These are phyloP conservation scores for Sporisorium exsertum DNA, from an alignment of 1,284 basidiomycete genomes.

Conservation along the genomic window DNA sequence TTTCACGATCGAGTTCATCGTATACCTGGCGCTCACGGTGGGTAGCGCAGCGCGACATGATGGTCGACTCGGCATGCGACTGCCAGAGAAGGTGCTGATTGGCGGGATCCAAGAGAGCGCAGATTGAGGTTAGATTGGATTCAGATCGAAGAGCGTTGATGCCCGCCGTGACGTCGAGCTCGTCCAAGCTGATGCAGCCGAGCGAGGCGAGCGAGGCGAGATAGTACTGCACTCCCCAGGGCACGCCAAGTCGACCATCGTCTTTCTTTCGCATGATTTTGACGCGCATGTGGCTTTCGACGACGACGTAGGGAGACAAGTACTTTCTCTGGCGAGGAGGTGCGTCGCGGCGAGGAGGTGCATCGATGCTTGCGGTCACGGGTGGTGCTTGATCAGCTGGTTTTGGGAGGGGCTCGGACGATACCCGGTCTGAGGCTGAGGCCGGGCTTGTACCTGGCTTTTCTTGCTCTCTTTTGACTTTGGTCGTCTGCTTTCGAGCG, in stretches of 20 bases:
- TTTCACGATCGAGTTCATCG: slow-evolving; percentile 40
- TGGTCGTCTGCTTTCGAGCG: neutral
- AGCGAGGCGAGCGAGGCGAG: slow-evolving; percentile 32
- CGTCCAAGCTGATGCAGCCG: slow-evolving; percentile 15
- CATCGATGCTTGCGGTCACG: neutral
- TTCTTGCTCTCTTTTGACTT: neutral
- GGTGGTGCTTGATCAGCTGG: neutral
- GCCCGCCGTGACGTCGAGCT: slow-evolving; percentile 19
- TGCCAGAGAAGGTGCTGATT: slow-evolving; percentile 29
- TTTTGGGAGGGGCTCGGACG: too few species aligned
- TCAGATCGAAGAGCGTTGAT: slow-evolving; percentile 25
- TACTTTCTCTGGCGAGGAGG: neutral
- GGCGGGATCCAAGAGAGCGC: slow-evolving; percentile 13
- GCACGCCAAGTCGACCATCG: slow-evolving; percentile 21
- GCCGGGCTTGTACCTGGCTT: neutral
- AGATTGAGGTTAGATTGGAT: slow-evolving; percentile 15
- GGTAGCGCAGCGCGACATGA: slow-evolving; percentile 22
- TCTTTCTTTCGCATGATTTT: slow-evolving; percentile 18
- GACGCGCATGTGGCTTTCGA: slow-evolving; percentile 12
- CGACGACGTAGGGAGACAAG: slow-evolving; percentile 18
- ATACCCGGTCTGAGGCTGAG: neutral
- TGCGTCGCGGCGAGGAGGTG: too few species aligned
- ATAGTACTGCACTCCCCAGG: slow-evolving; percentile 37
- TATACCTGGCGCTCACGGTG: slow-evolving; percentile 19
- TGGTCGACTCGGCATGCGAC: neutral